Percentiles rank a stretch among this genome's conserved stretches.
Evolutionary conservation across 179 eudicot species (phyloP).

Genomic region (Beta lomatogona): DNA sequence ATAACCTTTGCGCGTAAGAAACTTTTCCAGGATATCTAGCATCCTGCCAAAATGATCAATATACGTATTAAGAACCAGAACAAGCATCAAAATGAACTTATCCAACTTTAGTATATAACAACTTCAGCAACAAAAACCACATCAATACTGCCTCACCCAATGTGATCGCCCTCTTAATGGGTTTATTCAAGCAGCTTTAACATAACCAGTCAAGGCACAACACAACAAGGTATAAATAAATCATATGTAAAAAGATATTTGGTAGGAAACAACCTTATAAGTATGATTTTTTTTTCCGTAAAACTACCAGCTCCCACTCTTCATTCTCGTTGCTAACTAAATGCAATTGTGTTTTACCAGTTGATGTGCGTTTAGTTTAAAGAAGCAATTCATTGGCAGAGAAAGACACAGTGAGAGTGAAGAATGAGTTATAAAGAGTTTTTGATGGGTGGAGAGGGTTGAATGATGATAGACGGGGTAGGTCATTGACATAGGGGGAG

Average conservation of each 20-base stretch:
- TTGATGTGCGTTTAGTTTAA: too few relatives aligned
- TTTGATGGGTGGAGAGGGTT: too few relatives aligned
- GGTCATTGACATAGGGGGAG: too few relatives aligned
- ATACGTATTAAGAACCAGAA: conserved; percentile 3
- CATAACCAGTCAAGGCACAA: not conserved
- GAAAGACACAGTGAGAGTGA: too few relatives aligned
- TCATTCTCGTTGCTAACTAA: too few relatives aligned
- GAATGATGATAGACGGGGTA: too few relatives aligned
- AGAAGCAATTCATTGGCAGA: too few relatives aligned
- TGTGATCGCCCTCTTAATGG: not conserved
- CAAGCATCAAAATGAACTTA: not conserved
- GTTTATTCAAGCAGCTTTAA: not conserved
- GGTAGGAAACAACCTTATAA: not conserved
- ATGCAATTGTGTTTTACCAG: too few relatives aligned
- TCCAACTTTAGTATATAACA: not conserved
- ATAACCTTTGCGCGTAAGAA: conserved; percentile 89
- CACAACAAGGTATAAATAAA: too few relatives aligned
- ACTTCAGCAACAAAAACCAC: not conserved
- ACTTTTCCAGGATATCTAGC: conserved; percentile 91
- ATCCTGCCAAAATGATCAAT: conserved; percentile 51
- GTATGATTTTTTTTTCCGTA: not conserved
- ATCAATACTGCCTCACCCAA: not conserved
- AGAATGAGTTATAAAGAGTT: too few relatives aligned
- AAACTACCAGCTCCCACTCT: not conserved
- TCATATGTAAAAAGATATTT: not conserved